Conservation (phyloP, 768 basidiomycete species). For the Hortiboletus flavorubellus region DNA sequence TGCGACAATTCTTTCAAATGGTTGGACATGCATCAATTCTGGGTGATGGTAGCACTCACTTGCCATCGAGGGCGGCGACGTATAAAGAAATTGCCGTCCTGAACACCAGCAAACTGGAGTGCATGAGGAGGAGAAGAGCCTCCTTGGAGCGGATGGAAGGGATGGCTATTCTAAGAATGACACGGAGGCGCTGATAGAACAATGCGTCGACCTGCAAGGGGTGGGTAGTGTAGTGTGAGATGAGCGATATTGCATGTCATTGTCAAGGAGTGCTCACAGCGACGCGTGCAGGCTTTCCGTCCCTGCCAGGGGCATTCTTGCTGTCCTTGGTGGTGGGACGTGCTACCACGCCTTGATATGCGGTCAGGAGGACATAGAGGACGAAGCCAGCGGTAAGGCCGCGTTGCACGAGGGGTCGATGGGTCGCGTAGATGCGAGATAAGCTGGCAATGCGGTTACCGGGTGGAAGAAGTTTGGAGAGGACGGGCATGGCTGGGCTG, state of each 20-base stretch:
- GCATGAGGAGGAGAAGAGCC: conserved; percentile 80
- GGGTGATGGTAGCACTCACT: conserved; percentile 42
- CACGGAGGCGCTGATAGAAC: conserved; percentile 79
- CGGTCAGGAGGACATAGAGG: conserved; percentile 62
- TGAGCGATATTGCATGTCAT: neutral
- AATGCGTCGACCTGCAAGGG: conserved; percentile 74
- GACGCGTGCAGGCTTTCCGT: conserved; percentile 54
- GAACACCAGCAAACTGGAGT: conserved; percentile 84
- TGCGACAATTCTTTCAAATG: conserved; percentile 76
- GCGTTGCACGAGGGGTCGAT: conserved; percentile 73
- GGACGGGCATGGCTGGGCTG: conserved; percentile 23
- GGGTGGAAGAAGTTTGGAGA: conserved; percentile 27
- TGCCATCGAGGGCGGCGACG: conserved; percentile 91
- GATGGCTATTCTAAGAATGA: conserved; percentile 83
- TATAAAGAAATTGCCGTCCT: conserved; percentile 91
- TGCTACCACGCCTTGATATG: conserved; percentile 56
- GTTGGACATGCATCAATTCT: neutral
- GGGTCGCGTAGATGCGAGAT: conserved; percentile 50
- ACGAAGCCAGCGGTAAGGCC: conserved; percentile 67
- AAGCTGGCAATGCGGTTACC: conserved; percentile 43
- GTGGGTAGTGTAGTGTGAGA: neutral
- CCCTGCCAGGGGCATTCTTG: conserved; percentile 18
- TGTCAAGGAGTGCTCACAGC: conserved; percentile 48
- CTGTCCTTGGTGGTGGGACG: conserved; percentile 31
- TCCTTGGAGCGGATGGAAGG: conserved; percentile 84